Base-by-base conservation (phyloP, 108 stramenopile genomes). In the Skeletonema costatum region DNA sequence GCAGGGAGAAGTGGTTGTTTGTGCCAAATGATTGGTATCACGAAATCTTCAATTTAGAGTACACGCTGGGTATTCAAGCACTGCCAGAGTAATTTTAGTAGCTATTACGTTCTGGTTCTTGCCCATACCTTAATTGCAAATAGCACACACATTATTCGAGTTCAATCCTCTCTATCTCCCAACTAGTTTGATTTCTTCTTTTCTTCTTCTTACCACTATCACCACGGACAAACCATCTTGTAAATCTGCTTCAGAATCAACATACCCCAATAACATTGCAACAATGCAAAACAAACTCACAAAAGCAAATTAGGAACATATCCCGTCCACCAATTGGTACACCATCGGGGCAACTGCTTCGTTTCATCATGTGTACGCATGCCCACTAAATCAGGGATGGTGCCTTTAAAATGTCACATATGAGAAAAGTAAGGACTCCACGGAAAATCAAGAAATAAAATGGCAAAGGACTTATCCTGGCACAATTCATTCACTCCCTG, bases 371-470 rank as follows among this genome's bases (percentile, higher is more conserved):
- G n/a, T 8, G 59, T 61, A 67, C 10, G 68, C 70, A 11, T 35
- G 33, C 53, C 39, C 39, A 50, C 42, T n/a, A 82, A 69, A 73
- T 91, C 88, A 9, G 87, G 85, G 17, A 86, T 74, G 17, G 72
- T 63, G 44, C 67, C 56, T 4, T 42, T 17, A 29, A 29, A 83
- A 71, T 2, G 69, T 51, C 21, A 87, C 31, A 59, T 81, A 91
- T 21, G 90, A 88, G 90, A 88, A 68, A 87, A 87, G 64, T 88
- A 91, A n/a, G n/a, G 0, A 86, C n/a, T 1, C 80, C 87, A 17
- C 90, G 85, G 30, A 84, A 64, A 30, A 76, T 5, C 53, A 91
- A 58, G 77, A 85, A 91, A 91, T 10, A 69, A 66, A 14, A 87
- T 6, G 10, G 90, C 90, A 76, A 91, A 91, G 11, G 11, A 77